Evolutionary conservation across 2,329 filamentous ascomycete genomes (phyloP).

Genomic region (Colletotrichum musicola): DNA sequence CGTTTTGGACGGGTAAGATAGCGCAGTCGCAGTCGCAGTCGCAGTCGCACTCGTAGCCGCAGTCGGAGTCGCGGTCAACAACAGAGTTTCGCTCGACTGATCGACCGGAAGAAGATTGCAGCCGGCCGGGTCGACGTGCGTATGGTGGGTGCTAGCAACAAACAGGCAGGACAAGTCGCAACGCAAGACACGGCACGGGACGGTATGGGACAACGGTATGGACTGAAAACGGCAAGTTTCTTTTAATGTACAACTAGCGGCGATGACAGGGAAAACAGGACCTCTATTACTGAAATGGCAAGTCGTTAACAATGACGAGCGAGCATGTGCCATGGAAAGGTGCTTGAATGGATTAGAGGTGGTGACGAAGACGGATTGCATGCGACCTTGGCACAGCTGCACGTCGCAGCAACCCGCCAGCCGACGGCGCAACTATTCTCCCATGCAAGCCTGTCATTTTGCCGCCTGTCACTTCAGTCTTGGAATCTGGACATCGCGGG

Average conservation of each 20-base stretch:
- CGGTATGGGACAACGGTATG: conserved; percentile 1
- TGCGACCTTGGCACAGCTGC: neutral
- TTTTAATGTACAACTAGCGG: conserved; percentile 8
- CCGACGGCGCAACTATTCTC: conserved; percentile 11
- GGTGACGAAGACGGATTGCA: neutral
- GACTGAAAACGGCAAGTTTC: neutral
- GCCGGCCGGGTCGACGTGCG: too few species aligned
- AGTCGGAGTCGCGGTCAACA: too few species aligned
- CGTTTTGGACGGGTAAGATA: neutral
- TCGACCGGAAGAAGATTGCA: too few species aligned
- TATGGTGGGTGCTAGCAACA: too few species aligned
- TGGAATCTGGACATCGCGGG: too few species aligned
- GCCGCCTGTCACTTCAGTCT: neutral
- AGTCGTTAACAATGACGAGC: conserved; percentile 8
- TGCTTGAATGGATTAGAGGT: neutral
- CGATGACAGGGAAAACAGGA: conserved; percentile 30
- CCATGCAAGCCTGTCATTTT: neutral
- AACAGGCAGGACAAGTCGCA: too few species aligned
- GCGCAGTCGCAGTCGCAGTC: conserved; percentile 21
- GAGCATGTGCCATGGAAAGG: neutral
- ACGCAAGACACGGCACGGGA: conserved; percentile 12
- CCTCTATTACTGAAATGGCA: conserved; percentile 25
- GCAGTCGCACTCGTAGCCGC: neutral
- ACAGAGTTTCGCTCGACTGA: too few species aligned
- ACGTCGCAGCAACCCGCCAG: conserved; percentile 6